Evolutionary conservation across 768 basidiomycete genomes (phyloP), one percentile per base, ranked within the genome.

Genomic region (Podaxis sp.): DNA sequence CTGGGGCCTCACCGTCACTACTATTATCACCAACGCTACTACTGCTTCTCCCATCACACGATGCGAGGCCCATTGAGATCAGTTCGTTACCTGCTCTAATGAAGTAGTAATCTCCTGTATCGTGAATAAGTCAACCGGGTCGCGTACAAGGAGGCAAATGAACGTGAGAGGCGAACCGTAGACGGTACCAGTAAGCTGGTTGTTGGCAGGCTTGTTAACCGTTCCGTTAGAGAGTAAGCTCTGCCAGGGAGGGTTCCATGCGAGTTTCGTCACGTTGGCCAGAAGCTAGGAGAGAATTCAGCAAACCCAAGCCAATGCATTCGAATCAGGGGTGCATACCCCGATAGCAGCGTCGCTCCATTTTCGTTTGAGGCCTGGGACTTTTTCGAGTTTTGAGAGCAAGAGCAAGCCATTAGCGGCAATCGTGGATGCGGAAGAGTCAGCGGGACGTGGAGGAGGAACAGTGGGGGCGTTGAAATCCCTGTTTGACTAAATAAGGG

Each of bases 381-480:
- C 76, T 68, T 72, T 71, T 63, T 82, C 75, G 67, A 77, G 62
- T 63, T 74, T 70, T 66, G 87, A 77, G 6, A 91, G 78, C 11
- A 88, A 73, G 40, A 91, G 71, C 47, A 91, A 76, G 0, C 79
- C 89, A 36, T 78, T 84, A 2, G 82, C 82, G 0, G 81, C 86
- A 64, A 90, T 82, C 40, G 82, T 85, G 8, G 88, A 85, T 4
- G 89, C 88, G 15, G 88, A 89, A 1, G 85, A 87, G 72, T 91
- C 90, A 0, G 88, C 87, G 0, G 85, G 83, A 12, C 82, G 79
- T 17, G 82, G 80, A 3, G 74, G 65, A 2, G 85, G 86, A 6
- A 70, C 70, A 41, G 80, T 68, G 22, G 88, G 89, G 5, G 87
- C 89, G 63, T 90, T 82, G 74, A 89, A 91, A 71, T 90, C 89